Evolutionary conservation across 2,329 filamentous ascomycete genomes (phyloP).

Genomic region (Aspergillus fumigatus): DNA sequence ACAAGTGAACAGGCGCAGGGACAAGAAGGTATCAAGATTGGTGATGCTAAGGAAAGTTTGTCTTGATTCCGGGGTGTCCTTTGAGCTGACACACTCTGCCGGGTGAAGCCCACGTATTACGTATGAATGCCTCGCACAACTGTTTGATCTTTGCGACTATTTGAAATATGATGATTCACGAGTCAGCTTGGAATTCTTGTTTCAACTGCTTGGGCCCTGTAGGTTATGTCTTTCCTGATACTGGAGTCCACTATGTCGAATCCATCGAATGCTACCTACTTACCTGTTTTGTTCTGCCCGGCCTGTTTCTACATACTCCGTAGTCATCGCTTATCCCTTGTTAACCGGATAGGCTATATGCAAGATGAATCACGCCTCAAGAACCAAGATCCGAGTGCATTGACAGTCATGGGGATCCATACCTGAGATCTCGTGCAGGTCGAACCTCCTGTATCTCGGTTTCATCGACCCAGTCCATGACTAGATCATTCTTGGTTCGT

Average conservation of each 20-base stretch:
- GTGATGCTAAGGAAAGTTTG: background rate
- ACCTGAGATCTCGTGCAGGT: background rate
- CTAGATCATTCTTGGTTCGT: background rate
- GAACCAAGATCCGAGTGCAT: background rate
- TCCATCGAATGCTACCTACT: background rate
- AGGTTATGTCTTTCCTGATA: background rate
- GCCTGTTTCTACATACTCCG: background rate
- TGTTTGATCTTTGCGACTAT: background rate
- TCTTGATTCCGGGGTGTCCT: background rate
- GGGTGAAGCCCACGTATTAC: background rate
- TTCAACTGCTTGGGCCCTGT: background rate
- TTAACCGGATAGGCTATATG: background rate
- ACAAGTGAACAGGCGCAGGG: background rate
- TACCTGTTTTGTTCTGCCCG: background rate
- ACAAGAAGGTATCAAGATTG: background rate
- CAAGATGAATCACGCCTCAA: background rate
- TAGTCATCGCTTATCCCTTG: background rate
- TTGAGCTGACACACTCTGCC: background rate
- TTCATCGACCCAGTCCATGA: background rate
- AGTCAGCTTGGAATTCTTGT: background rate
- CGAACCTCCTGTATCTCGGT: background rate
- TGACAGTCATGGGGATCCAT: background rate
- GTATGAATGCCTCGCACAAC: background rate
- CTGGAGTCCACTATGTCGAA: background rate
- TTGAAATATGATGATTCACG: background rate